Conservation (phyloP, 805 yeast species). For the Grigorovia humatica region DNA sequence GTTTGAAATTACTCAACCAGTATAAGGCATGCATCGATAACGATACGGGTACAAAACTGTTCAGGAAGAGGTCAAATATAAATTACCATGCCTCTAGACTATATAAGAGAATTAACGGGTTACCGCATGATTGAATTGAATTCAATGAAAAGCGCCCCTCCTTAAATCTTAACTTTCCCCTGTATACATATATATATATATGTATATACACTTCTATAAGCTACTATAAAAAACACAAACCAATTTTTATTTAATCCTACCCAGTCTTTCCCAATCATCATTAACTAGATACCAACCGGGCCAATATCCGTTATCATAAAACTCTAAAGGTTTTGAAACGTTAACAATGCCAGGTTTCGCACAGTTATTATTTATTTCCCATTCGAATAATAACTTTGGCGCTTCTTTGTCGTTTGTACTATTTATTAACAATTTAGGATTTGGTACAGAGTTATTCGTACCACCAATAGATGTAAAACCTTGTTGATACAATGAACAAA, state of each 20-base stretch:
- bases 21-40: conserved; percentile 61
- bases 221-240: background rate
- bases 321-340: conserved; percentile 2
- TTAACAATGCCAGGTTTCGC: background rate
- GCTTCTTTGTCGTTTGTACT: background rate
- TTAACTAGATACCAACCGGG: conserved; percentile 29
- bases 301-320: conserved; percentile 3
- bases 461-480: conserved; percentile 94
- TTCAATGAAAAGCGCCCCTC: too few species aligned
- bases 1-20: conserved; percentile 56
- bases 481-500: conserved; percentile 65
- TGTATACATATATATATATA: background rate
- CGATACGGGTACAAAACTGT: conserved; percentile 14
- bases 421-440: conserved; percentile 41
- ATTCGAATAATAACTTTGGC: conserved; percentile 3
- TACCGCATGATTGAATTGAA: conserved; percentile 31
- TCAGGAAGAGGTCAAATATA: conserved; percentile 24
- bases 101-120: conserved; percentile 40
- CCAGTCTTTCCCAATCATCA: conserved; percentile 25
- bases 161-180: too few species aligned
- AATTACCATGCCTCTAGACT: conserved; percentile 46
- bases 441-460: conserved; percentile 52
- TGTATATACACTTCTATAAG: background rate
- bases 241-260: conserved; percentile 16
- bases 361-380: conserved; percentile 21